phyloP scores from a whole-genome alignment of 2,329 filamentous ascomycete genomes.

The Colletotrichum theobromicola region DNA sequence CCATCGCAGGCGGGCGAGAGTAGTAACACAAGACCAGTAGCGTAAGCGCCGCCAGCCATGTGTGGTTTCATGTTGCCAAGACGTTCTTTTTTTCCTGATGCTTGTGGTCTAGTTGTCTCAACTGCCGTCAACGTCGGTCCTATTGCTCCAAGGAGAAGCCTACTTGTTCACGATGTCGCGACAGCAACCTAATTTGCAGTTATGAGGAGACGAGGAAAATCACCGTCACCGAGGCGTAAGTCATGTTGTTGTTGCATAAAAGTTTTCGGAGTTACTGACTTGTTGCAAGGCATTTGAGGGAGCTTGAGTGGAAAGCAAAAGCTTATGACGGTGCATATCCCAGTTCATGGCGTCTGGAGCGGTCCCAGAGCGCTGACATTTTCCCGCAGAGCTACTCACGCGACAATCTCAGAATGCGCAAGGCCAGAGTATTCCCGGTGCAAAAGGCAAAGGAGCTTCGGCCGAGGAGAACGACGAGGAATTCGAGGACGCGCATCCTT shows the following conservation, averaged over 20 bases:
- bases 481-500: constrained; percentile 33
- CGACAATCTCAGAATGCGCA: background rate
- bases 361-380: background rate
- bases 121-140: constrained; percentile 37
- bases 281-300: background rate
- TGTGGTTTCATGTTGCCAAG: background rate
- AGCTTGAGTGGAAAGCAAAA: constrained; percentile 14
- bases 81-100: background rate
- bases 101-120: constrained; percentile 32
- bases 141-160: constrained; percentile 43
- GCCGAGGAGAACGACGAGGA: constrained; percentile 32
- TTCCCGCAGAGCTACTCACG: background rate
- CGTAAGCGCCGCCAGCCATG: constrained; percentile 27
- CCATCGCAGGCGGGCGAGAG: background rate
- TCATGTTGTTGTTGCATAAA: background rate
- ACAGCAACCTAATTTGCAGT: constrained; percentile 32
- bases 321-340: background rate
- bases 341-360: accelerated
- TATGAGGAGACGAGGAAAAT: constrained; percentile 40
- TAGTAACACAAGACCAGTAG: constrained; percentile 27
- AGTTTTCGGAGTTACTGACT: background rate
- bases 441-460: background rate
- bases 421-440: background rate
- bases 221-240: constrained; percentile 37
- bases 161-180: constrained; percentile 36